Base-by-base conservation (phyloP, 805 yeast species). In the Zygosaccharomyces bisporus region DNA sequence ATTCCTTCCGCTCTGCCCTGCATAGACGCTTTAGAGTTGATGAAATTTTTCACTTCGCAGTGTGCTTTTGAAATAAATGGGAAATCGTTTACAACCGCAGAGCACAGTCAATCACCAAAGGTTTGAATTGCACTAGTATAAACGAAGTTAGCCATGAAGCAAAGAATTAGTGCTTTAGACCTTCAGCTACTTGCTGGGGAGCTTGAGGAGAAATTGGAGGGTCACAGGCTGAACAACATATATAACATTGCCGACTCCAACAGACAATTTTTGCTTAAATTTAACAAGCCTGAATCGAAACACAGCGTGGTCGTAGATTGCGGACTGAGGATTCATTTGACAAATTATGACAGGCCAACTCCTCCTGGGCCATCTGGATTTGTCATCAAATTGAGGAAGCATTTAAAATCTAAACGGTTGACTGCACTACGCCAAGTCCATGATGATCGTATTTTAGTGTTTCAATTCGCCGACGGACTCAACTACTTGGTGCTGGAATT, bases 111-210 rank as follows among this genome's bases (percentile, higher is more conserved):
- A n/a, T n/a, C n/a, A n/a, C n/a, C n/a, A n/a, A n/a, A n/a, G n/a
- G n/a, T n/a, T n/a, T n/a, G n/a, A n/a, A 20, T 16, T 34, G 16
- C 6, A 34, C 4, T n/a, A 34, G 2, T 20, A 34, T 23, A 9
- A 12, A 16, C 18, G 17, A n/a, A 7, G 24, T 18, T 13, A 14
- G 17, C 8, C 9, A 65, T 65, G 69, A 65, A 90, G 81, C 97
- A 91, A 74, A 76, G 97, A 68, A 77, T 89, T 44, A 82, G 90
- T 4, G 82, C 95, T 2, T 69, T 91, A 46, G 98, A 91, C 64
- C 73, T 91, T 35, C 83, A 81, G 60, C 70, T 88, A 42, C 66
- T 90, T 21, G 72, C 83, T 1, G 67, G 73, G 16, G 98, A 91
- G 63, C 73, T 90, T 34, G 73, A 73, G 41, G 57, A 67, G 6